phyloP scores from a whole-genome alignment of 2,329 filamentous ascomycete species.

The Monosporascus sp. region DNA sequence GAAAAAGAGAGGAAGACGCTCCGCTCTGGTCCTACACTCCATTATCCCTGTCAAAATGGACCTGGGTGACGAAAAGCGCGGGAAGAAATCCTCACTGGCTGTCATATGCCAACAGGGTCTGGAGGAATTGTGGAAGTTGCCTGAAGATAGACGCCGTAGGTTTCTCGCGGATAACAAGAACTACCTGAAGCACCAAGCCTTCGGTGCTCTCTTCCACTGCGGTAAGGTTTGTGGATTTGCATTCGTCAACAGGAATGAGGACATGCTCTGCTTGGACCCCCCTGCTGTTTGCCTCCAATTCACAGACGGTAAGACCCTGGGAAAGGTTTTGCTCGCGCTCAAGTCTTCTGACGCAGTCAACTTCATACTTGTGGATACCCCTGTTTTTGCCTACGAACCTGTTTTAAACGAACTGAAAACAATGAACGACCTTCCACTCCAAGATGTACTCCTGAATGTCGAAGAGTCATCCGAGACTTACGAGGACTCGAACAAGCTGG shows the following conservation, averaged over 20 bases:
- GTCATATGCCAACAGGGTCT: slow-evolving; percentile 38
- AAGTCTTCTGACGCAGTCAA: slow-evolving; percentile 19
- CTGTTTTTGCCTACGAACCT: slow-evolving; percentile 63
- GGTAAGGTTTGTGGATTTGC: slow-evolving; percentile 54
- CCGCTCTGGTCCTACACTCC: slow-evolving; percentile 20
- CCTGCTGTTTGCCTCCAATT: slow-evolving; percentile 49
- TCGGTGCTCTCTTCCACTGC: slow-evolving; percentile 52
- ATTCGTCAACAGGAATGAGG: slow-evolving; percentile 45
- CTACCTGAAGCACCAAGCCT: slow-evolving; percentile 53
- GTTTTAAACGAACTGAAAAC: slow-evolving; percentile 53
- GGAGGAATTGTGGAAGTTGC: slow-evolving; percentile 30
- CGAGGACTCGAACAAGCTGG: not conserved
- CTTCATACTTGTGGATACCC: slow-evolving; percentile 56
- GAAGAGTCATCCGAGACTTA: not conserved
- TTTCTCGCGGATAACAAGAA: slow-evolving; percentile 41
- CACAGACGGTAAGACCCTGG: slow-evolving; percentile 26
- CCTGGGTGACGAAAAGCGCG: slow-evolving; percentile 23
- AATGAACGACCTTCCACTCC: slow-evolving; percentile 47
- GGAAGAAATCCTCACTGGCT: slow-evolving; percentile 30
- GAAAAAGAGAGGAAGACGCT: slow-evolving; percentile 40
- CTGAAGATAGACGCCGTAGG: slow-evolving; percentile 26
- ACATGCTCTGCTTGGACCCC: slow-evolving; percentile 34
- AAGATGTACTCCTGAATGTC: not conserved
- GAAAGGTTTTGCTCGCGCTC: not conserved
- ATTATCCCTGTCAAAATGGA: slow-evolving; percentile 34